Evolutionary conservation across 805 yeast genomes (phyloP), one percentile per base, ranked within the genome.

Genomic region (Pichia eremophila): DNA sequence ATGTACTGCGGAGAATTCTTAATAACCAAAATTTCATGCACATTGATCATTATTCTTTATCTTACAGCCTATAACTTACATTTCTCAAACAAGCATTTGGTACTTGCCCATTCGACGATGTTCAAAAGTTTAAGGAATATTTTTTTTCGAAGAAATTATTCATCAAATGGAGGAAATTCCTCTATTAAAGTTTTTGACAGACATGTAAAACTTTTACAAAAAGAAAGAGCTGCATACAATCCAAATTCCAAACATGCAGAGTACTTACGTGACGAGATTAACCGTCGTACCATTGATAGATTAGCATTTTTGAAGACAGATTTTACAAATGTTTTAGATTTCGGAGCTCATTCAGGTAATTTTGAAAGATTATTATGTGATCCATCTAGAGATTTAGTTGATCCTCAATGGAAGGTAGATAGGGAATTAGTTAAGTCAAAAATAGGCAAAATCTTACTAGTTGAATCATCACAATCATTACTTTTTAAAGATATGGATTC

Each of bases 281-380:
- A 93, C 0, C 58, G 70, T 25, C 74, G 85, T 45, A 80, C 89
- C 10, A 77, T 85, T 27, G 95, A 86, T 52, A 71, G 95, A 53
- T 63, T 87, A 45, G 80, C 88, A 2, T 83, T 85, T 61, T 75
- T 87, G 43, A 79, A 83, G 41, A 70, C 89, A 43, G 74, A 75
- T 22, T 81, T 85, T 55, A 68, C 73, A 18, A 68, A 69, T 19
- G 73, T 83, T 35, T 64, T 86, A 49, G 95, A 87, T 59, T 74
- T 84, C 48, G 95, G 95, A 4, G 73, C 83, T 11, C 79, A 85
- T 42, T 72, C 81, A 46, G 95, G 95, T 0, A 80, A 78, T 59
- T 59, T 67, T 35, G 67, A 60, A 41, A 57, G 55, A 53, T 48
- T 58, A 32, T 44, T 67, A 34, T 59, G 64, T 44, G 77, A 73